Evolutionary conservation across 345 rosid species (phyloP).

Genomic region (Trapa incisa): DNA sequence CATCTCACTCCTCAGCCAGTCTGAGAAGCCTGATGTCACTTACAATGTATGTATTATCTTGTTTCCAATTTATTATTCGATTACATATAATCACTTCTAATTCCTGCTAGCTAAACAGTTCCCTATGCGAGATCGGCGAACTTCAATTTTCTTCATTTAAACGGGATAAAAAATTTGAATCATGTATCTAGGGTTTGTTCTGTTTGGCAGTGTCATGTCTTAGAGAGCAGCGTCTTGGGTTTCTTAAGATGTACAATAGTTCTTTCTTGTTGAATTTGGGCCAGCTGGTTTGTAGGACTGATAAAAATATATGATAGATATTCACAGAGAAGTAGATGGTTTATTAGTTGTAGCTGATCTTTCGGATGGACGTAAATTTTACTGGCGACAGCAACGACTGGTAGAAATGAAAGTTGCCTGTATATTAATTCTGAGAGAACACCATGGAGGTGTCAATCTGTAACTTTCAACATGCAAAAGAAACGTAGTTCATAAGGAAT

Average conservation of each 20-base stretch:
- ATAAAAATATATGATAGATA: not conserved
- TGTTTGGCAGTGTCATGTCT: no score
- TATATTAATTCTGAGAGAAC: not conserved
- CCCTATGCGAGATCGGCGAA: not conserved
- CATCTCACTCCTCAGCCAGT: slow-evolving; percentile 88
- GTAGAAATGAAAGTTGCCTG: not conserved
- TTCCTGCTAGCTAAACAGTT: not conserved
- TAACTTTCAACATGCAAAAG: not conserved
- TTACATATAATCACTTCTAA: not conserved
- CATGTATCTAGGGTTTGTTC: no score
- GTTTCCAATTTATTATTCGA: not conserved
- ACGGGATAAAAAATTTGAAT: not conserved
- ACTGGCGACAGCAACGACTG: not conserved
- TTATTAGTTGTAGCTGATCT: not conserved
- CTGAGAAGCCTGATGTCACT: slow-evolving; percentile 95
- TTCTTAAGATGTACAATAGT: no score
- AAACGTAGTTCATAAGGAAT: not conserved
- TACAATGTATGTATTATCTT: slow-evolving; percentile 37
- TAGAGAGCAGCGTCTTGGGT: no score
- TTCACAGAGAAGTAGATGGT: not conserved
- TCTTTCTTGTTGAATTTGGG: no score
- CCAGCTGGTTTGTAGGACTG: no score
- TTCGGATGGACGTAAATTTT: not conserved
- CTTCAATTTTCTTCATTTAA: not conserved
- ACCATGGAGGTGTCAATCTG: not conserved